A percentile compares a stretch with the other conserved stretches of the same genome.
phyloP scores from a whole-genome alignment of 495 filamentous ascomycete genomes.

The Hypoxylon intermedium region DNA sequence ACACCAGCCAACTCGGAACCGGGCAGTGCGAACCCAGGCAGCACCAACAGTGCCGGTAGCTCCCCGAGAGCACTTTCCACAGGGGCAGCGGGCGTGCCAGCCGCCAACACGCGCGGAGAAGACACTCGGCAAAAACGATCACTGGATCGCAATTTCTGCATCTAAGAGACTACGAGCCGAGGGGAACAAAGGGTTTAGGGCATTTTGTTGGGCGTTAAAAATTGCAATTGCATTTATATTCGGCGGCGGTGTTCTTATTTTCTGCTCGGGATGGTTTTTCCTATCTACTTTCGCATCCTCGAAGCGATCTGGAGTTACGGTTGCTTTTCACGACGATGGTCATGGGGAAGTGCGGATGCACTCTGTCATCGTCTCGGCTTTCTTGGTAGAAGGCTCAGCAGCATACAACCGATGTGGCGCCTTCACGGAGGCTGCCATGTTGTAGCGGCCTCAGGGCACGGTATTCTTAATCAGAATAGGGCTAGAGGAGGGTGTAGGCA shows the following conservation, averaged over 20 bases:
- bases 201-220: slow-evolving; percentile 40
- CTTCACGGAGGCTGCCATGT: too few relatives aligned
- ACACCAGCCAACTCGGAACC: slow-evolving; percentile 48
- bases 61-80: slow-evolving; percentile 49
- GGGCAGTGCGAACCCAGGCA: slow-evolving; percentile 47
- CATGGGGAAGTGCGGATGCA: slow-evolving; percentile 7
- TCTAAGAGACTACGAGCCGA: slow-evolving; percentile 9
- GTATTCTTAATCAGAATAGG: too few relatives aligned
- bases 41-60: slow-evolving; percentile 45
- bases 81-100: slow-evolving; percentile 44
- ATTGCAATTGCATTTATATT: slow-evolving; percentile 10
- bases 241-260: slow-evolving; percentile 7
- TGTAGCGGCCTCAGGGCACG: too few relatives aligned
- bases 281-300: slow-evolving; percentile 15
- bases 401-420: slow-evolving; percentile 3
- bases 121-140: slow-evolving; percentile 71
- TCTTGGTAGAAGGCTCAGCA: slow-evolving; percentile 17
- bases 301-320: slow-evolving; percentile 17
- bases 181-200: not conserved
- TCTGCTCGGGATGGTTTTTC: slow-evolving; percentile 6
- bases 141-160: slow-evolving; percentile 62
- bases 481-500: not conserved
- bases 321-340: slow-evolving; percentile 17
- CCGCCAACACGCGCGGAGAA: slow-evolving; percentile 61
- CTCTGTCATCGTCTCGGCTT: not conserved